Base-by-base conservation (phyloP, 768 basidiomycete species). In the Cystoderma amianthinum region DNA sequence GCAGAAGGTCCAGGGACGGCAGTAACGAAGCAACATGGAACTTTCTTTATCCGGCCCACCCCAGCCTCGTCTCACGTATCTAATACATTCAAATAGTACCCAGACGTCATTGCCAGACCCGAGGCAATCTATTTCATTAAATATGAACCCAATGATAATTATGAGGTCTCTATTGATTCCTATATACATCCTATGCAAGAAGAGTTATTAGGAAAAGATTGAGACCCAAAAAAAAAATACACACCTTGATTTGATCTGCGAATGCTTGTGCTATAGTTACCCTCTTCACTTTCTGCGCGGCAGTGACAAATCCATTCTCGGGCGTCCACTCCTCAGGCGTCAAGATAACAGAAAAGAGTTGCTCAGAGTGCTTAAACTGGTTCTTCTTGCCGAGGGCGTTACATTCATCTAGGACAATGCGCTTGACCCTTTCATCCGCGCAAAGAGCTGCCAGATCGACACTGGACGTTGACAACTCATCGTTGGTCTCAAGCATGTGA, bases 291-390 rank as follows among this genome's bases (percentile, higher is more conserved):
- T 90, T 88, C 71, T 88, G 85, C 42, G 86, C 87, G 4, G 87
- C 82, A 1, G 92, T 94, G 36, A 93, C 79, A 28, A 94, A 69
- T 28, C 89, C 92, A 45, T 59, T 87, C 69, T 94, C 86, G 0
- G 92, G 88, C 4, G 90, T 93, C 92, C 92, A 94, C 63, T 93
- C 90, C 3, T 92, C 85, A 20, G 82, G 55, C 4, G 84, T 83
- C 52, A 95, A 61, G 15, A 95, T 73, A 19, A 92, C 83, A 17
- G 71, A 80, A 56, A 85, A 78, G 22, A 94, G 62, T 39, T 81
- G 60, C 65, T 95, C 91, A 65, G 84, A 76, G 33, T 69, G 53
- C 66, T 87, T 91, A 62, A 95, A 85, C 3, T 81, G 83, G 39
- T 74, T 82, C 76, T 86, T 92, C 79, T 85, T 93, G 11, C 88